Base-by-base conservation (phyloP, 768 basidiomycete species). In the Kwoniella shandongensis region DNA sequence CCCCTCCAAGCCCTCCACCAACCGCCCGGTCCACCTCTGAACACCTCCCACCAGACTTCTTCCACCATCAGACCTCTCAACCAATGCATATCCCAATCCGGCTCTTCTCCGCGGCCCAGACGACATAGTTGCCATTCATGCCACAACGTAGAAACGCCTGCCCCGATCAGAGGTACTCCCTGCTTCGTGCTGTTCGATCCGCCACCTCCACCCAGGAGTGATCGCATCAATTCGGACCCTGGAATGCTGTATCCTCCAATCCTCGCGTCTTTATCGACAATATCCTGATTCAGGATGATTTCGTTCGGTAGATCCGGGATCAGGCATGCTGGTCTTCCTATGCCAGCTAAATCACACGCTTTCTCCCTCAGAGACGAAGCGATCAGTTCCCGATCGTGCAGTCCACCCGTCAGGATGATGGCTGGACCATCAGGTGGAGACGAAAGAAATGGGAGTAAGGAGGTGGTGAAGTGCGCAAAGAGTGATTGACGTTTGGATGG, bases 111-210 rank as follows among this genome's bases (percentile, higher is more conserved):
- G 35, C 71, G 47, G 15, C 57, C 66, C 8, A 73, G 56, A 26
- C 69, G 53, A 29, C 52, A 57, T 38, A 70, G 45, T 51, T 73
- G 71, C 71, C 71, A 73, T 61, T 73, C 71, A 40, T 73, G 71
- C 71, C 71, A 73, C 26, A 68, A 51, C 1, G 71, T 73, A 4
- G 68, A 66, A 1, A 73, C 52, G 7, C 68, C 68, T 17, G 71
- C 71, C 18, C 71, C 71, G 6, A 70, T 59, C 20, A 73, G 48
- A 17, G 65, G 63, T 6, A 70, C 66, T 4, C 65, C 64, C 1
- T 42, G 42, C 29, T 57, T 50, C 36, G 27, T 18, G 12, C 23
- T 12, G 15, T 38, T 40, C 30, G 38, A 32, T 17, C n/a, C 53
- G 4, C 35, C 7, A 17, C 60, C 63, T 8, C 63, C 63, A 17